These are phyloP conservation scores for Blepharisma undulans DNA, from an alignment of 169 alveolate genomes.

Conservation along the genomic window DNA sequence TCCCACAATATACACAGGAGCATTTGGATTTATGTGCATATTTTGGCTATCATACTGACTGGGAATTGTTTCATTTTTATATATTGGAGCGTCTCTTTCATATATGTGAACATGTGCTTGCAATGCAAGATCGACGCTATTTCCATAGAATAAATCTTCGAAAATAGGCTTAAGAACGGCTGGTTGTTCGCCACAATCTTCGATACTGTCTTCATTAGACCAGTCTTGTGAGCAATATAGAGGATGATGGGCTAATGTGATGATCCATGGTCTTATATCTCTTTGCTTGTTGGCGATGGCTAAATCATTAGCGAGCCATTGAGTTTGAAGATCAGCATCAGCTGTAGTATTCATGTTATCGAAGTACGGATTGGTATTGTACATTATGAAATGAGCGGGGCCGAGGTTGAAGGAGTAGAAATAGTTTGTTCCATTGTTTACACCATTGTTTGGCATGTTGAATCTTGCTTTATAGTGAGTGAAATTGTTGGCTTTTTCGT, in stretches of 20 bases:
- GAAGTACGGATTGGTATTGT: slow-evolving; percentile 1
- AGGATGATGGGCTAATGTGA: slow-evolving; percentile 31
- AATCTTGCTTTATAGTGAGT: slow-evolving; percentile 27
- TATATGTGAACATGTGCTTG: slow-evolving; percentile 39
- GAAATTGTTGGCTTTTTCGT: slow-evolving; percentile 1
- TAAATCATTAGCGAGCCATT: slow-evolving; percentile 22
- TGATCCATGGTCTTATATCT: slow-evolving; percentile 40
- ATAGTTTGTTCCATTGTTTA: slow-evolving; percentile 3
- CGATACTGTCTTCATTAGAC: not conserved
- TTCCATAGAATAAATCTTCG: slow-evolving; percentile 25
- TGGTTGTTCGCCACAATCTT: slow-evolving; percentile 24
- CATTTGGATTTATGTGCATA: slow-evolving; percentile 10
- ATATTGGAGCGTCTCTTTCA: slow-evolving; percentile 32
- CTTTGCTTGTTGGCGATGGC: slow-evolving; percentile 3
- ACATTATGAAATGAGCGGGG: slow-evolving; percentile 33
- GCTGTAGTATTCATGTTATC: not conserved
- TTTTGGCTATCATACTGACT: slow-evolving; percentile 21
- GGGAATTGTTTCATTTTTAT: slow-evolving; percentile 9
- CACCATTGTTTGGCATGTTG: slow-evolving; percentile 22
- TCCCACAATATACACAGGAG: slow-evolving; percentile 26
- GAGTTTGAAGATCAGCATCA: not conserved
- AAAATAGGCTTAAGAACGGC: not conserved
- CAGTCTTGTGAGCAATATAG: slow-evolving; percentile 35
- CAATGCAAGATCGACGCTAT: slow-evolving; percentile 12
- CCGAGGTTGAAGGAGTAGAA: slow-evolving; percentile 37